These are phyloP conservation scores for Candida pseudoviswanathii DNA, from an alignment of 1,139 yeast species.

Conservation along the genomic window DNA sequence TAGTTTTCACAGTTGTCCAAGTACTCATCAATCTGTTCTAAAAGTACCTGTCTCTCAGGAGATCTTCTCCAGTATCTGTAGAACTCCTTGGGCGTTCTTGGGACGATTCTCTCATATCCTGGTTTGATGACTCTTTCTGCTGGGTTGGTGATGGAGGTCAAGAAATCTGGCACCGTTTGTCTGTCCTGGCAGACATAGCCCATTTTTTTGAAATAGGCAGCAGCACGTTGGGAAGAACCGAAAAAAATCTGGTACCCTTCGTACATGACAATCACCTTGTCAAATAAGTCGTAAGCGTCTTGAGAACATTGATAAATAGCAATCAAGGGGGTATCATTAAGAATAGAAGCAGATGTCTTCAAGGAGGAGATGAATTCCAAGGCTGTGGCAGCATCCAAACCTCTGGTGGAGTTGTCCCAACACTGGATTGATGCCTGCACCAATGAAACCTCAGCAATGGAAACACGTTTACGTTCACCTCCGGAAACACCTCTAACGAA, in stretches of 20 bases:
- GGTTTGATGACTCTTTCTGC: constrained; percentile 54
- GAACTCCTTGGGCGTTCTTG: constrained; percentile 27
- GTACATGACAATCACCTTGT: constrained; percentile 71
- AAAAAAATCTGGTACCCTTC: constrained; percentile 39
- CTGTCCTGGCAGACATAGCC: constrained; percentile 66
- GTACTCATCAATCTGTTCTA: constrained; percentile 21
- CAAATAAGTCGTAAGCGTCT: constrained; percentile 56
- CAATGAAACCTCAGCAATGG: constrained; percentile 46
- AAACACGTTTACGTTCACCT: constrained; percentile 48
- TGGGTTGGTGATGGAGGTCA: constrained; percentile 75
- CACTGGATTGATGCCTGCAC: constrained; percentile 47
- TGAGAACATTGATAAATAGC: constrained; percentile 65
- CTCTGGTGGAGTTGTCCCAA: constrained; percentile 67
- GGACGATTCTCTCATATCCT: constrained; percentile 45
- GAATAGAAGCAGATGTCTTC: constrained; percentile 61
- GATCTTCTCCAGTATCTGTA: constrained; percentile 27
- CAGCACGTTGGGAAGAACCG: constrained; percentile 58
- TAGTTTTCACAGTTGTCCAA: constrained; percentile 18
- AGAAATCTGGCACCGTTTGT: constrained; percentile 58
- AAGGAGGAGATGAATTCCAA: constrained; percentile 72
- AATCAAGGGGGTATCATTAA: constrained; percentile 64
- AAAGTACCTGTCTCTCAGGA: constrained; percentile 20
- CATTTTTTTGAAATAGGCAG: constrained; percentile 45
- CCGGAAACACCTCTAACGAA: constrained; percentile 44
- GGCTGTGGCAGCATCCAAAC: constrained; percentile 63